These are phyloP conservation scores for Centaurea solstitialis DNA, from an alignment of 129 eudicot genomes.

Conservation along the genomic window DNA sequence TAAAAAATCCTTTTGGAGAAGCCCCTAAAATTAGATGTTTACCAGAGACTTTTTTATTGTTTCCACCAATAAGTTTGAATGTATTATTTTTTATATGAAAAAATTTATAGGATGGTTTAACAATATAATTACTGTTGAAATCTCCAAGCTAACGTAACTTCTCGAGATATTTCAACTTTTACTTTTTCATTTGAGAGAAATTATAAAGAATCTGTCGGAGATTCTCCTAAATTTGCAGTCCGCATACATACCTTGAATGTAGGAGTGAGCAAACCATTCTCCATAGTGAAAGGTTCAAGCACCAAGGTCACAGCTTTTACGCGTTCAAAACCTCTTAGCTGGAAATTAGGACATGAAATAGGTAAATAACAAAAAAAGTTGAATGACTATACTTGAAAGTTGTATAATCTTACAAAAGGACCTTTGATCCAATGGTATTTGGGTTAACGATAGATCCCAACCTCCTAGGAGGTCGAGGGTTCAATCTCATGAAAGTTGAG, in stretches of 20 bases:
- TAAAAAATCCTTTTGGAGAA: no score
- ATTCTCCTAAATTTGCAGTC: neutral
- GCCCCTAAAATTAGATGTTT: neutral
- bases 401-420: neutral
- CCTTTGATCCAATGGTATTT: neutral
- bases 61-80: neutral
- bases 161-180: neutral
- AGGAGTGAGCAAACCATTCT: constrained; percentile 60
- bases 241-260: constrained; percentile 45
- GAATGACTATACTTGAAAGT: neutral
- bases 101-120: no score
- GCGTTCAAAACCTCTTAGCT: constrained; percentile 57
- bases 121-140: neutral
- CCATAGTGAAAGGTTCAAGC: constrained; percentile 47
- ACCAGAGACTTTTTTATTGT: no score
- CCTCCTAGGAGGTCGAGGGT: neutral
- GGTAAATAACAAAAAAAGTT: neutral
- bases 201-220: neutral
- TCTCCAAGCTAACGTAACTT: neutral
- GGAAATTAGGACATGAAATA: constrained; percentile 1
- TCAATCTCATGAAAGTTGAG: neutral
- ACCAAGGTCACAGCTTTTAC: constrained; percentile 51
- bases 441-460: neutral
- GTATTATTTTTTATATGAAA: no score
- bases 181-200: neutral